These are phyloP conservation scores for Saccharomycopsis guyanensis DNA, from an alignment of 805 yeast species.

Conservation along the genomic window DNA sequence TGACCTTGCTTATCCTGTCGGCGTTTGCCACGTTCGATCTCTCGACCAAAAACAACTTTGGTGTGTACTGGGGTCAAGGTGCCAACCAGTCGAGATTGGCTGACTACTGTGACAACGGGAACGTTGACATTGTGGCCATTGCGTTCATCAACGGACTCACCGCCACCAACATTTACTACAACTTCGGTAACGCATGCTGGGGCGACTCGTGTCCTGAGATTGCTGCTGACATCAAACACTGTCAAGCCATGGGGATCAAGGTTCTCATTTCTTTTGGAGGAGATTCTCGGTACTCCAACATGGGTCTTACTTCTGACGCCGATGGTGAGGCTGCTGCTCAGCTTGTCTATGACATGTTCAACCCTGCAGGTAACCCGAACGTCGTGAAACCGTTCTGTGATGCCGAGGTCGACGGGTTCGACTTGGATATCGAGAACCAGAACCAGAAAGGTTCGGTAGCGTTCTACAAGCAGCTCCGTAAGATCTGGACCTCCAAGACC, in stretches of 20 bases:
- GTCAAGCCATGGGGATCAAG: slow-evolving; percentile 72
- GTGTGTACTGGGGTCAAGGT: slow-evolving; percentile 65
- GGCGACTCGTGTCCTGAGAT: slow-evolving; percentile 32
- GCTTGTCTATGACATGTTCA: slow-evolving; percentile 52
- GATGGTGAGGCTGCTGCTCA: slow-evolving; percentile 63
- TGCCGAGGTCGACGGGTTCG: slow-evolving; percentile 20
- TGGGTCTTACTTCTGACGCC: slow-evolving; percentile 68
- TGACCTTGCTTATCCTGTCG: neutral
- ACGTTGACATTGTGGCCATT: slow-evolving; percentile 36
- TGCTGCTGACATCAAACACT: slow-evolving; percentile 61
- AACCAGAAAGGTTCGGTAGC: slow-evolving; percentile 44
- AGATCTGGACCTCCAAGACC: slow-evolving; percentile 31
- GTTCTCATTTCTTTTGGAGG: slow-evolving; percentile 73
- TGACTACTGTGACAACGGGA: slow-evolving; percentile 44
- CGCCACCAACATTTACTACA: slow-evolving; percentile 26
- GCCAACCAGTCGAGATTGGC: slow-evolving; percentile 39
- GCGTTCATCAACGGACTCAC: slow-evolving; percentile 34
- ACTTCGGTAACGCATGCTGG: slow-evolving; percentile 38
- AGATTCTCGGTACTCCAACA: slow-evolving; percentile 28
- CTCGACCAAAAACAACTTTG: slow-evolving; percentile 40
- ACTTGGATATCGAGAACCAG: slow-evolving; percentile 26
- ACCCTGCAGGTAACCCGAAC: slow-evolving; percentile 34
- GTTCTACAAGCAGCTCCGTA: slow-evolving; percentile 32
- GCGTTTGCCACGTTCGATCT: slow-evolving; percentile 28
- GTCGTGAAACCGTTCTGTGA: slow-evolving; percentile 23